phyloP scores from a whole-genome alignment of 2,329 filamentous ascomycete species.

The Microdochium bolleyi region DNA sequence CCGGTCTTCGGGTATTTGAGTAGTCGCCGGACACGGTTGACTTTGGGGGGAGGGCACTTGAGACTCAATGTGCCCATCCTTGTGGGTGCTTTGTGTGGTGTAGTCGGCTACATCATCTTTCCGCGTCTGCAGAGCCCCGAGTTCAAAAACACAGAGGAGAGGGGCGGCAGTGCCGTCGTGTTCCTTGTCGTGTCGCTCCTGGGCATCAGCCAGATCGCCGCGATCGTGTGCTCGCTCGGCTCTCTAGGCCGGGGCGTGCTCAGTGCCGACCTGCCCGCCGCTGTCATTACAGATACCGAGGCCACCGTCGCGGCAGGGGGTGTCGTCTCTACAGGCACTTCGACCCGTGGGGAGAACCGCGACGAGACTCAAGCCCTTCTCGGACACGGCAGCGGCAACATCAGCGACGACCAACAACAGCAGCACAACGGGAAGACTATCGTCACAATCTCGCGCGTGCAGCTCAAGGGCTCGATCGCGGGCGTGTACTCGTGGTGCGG shows the following conservation, averaged over 20 bases:
- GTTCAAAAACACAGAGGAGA: slow-evolving; percentile 51
- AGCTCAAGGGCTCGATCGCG: slow-evolving; percentile 86
- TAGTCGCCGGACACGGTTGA: not conserved
- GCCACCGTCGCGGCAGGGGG: too few species aligned
- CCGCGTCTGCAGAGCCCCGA: slow-evolving; percentile 73
- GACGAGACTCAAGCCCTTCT: slow-evolving; percentile 24
- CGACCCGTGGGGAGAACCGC: too few species aligned
- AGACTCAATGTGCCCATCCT: slow-evolving; percentile 68
- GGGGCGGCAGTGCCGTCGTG: slow-evolving; percentile 60
- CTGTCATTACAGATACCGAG: slow-evolving; percentile 1
- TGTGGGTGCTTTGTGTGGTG: slow-evolving; percentile 62
- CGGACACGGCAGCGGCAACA: slow-evolving; percentile 7
- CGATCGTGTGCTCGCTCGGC: slow-evolving; percentile 92
- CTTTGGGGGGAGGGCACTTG: slow-evolving; percentile 29
- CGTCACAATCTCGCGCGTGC: slow-evolving; percentile 36
- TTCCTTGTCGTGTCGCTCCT: slow-evolving; percentile 74
- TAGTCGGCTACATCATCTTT: slow-evolving; percentile 71
- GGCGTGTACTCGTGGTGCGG: slow-evolving; percentile 90
- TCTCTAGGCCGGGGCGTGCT: slow-evolving; percentile 77
- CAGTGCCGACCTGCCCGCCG: slow-evolving; percentile 30
- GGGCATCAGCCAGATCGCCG: slow-evolving; percentile 89
- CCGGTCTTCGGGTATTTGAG: slow-evolving; percentile 82
- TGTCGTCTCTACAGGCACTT: too few species aligned
- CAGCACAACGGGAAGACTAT: slow-evolving; percentile 3
- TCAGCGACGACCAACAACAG: slow-evolving; percentile 1